These are phyloP conservation scores for Puya raimondii DNA, from an alignment of 176 grass and related monocot genomes.

Conservation along the genomic window DNA sequence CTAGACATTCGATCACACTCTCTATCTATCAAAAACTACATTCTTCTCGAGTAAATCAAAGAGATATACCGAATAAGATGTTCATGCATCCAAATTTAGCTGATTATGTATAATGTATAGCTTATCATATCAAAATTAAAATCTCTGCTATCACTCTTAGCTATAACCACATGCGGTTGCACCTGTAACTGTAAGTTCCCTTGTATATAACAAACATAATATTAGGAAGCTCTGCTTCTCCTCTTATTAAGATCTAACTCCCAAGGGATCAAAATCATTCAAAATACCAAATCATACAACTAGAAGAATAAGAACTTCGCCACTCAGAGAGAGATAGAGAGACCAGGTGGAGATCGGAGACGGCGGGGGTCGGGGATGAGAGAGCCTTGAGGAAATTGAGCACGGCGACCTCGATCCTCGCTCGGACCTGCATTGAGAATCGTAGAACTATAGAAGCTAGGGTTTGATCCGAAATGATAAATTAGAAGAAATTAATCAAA, in stretches of 20 bases:
- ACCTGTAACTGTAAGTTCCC: no score
- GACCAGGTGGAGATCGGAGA: constrained; percentile 63
- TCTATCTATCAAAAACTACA: no score
- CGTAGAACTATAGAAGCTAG: neutral
- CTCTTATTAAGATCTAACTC: neutral
- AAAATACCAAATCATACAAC: neutral
- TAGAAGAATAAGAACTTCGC: neutral
- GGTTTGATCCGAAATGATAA: neutral
- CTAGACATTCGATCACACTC: no score
- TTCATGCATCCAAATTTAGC: no score
- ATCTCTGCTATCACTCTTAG: no score
- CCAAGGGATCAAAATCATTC: neutral
- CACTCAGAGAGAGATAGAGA: neutral
- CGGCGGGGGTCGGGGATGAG: constrained; percentile 39
- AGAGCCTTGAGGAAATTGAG: constrained; percentile 69
- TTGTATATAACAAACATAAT: no score
- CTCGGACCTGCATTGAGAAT: constrained; percentile 32
- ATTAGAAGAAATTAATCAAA: neutral
- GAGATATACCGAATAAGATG: no score
- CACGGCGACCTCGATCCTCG: constrained; percentile 84
- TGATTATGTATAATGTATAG: no score
- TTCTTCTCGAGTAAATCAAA: no score
- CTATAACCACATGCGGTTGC: no score
- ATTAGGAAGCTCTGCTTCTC: no score
- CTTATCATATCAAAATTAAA: no score